Conservation (phyloP, 768 basidiomycete genomes). For the Leccinellum albellum region DNA sequence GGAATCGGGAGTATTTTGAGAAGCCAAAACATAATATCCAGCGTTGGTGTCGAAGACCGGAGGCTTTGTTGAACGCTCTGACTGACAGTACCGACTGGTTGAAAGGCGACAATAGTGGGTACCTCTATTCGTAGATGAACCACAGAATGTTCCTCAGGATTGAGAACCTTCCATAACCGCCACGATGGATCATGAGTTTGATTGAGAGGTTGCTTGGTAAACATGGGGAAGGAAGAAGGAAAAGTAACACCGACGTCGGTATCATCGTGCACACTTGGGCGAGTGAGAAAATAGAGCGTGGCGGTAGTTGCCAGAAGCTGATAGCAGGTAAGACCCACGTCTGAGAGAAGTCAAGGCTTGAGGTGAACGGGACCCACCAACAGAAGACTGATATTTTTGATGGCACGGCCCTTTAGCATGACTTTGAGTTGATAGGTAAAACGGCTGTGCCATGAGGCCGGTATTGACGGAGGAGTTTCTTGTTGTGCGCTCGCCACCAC, state of each 20-base stretch:
- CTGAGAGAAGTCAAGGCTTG: background rate
- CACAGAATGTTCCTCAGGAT: constrained; percentile 59
- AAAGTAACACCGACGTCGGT: constrained; percentile 17
- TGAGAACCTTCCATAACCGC: constrained; percentile 74
- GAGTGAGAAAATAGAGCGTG: constrained; percentile 70
- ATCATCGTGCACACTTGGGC: constrained; percentile 40
- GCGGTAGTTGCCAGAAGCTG: constrained; percentile 77
- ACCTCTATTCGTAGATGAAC: constrained; percentile 78
- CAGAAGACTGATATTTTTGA: constrained; percentile 76
- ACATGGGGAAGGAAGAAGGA: constrained; percentile 29
- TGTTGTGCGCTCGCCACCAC: constrained; percentile 28
- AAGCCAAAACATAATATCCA: constrained; percentile 66
- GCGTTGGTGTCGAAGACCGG: constrained; percentile 44
- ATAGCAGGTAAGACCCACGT: constrained; percentile 2
- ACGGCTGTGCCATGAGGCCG: constrained; percentile 33
- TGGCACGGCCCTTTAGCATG: constrained; percentile 61
- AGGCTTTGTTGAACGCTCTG: constrained; percentile 32
- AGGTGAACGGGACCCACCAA: constrained; percentile 47
- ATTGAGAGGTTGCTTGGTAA: constrained; percentile 29
- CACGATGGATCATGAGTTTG: constrained; percentile 49
- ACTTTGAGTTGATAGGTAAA: constrained; percentile 31
- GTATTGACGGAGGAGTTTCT: constrained; percentile 20
- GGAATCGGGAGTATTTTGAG: constrained; percentile 82
- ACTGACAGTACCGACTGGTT: constrained; percentile 34
- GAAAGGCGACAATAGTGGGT: constrained; percentile 73